Evolutionary conservation across 345 rosid species (phyloP).

Genomic region (Salix koriyanagi): DNA sequence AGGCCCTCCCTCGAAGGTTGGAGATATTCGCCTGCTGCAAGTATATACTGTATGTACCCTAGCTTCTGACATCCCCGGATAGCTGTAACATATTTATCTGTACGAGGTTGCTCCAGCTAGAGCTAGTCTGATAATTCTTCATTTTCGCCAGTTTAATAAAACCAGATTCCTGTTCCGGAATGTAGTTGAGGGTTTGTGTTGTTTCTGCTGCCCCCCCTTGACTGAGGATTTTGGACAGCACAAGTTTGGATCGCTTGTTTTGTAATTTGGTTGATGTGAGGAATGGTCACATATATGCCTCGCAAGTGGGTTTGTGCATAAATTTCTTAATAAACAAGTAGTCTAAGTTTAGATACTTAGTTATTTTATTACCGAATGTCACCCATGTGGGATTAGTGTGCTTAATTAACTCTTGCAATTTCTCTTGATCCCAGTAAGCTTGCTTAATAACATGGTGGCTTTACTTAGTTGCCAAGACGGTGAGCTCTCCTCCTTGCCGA

Average conservation of each 20-base stretch:
- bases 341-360: neutral
- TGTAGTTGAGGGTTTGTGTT: neutral
- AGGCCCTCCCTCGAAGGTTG: neutral
- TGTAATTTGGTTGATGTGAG: neutral
- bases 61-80: neutral
- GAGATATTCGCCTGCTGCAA: conserved; percentile 5
- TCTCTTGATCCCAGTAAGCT: neutral
- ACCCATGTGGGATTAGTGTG: no score
- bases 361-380: neutral
- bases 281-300: neutral
- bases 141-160: neutral
- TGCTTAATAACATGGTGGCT: neutral
- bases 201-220: neutral
- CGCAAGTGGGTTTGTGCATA: neutral
- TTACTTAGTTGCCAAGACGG: neutral
- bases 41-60: conserved; percentile 3
- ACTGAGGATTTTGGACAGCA: neutral
- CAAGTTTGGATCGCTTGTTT: neutral
- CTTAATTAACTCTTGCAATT: neutral
- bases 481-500: neutral
- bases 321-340: neutral
- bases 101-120: neutral
- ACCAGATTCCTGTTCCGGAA: neutral
- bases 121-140: neutral
- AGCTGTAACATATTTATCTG: conserved; percentile 3